phyloP scores from a whole-genome alignment of 1,284 basidiomycete species.

The Entoloma clypeatum region DNA sequence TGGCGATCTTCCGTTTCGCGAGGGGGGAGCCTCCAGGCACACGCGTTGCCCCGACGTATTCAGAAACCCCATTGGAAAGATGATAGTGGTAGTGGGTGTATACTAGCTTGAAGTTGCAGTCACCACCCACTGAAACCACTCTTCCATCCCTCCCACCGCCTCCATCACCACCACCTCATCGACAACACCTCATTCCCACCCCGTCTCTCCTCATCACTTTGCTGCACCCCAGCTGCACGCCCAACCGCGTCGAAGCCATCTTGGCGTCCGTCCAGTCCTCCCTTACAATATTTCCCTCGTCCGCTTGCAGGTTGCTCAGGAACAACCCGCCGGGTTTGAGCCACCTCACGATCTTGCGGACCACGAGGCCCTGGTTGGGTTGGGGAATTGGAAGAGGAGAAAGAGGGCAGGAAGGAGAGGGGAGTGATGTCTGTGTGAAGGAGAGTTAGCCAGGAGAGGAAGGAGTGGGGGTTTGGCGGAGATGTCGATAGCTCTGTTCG shows the following conservation, averaged over 20 bases:
- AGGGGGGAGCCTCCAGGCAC: no score
- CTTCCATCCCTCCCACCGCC: slow-evolving; percentile 19
- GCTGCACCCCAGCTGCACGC: slow-evolving; percentile 24
- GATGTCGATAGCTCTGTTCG: no score
- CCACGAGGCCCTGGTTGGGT: slow-evolving; percentile 24
- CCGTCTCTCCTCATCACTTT: slow-evolving; percentile 18
- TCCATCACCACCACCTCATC: slow-evolving; percentile 22
- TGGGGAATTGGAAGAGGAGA: slow-evolving; percentile 25
- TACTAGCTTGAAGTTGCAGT: no score
- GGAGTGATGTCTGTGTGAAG: slow-evolving; percentile 25
- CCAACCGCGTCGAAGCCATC: slow-evolving; percentile 24
- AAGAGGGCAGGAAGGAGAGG: slow-evolving; percentile 22
- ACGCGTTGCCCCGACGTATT: no score
- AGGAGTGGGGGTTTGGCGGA: no score
- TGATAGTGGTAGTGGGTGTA: no score
- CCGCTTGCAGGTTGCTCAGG: slow-evolving; percentile 19
- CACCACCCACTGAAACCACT: slow-evolving; percentile 27
- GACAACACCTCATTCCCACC: slow-evolving; percentile 15
- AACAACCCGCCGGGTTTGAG: slow-evolving; percentile 22
- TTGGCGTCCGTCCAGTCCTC: slow-evolving; percentile 24
- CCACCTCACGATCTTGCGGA: slow-evolving; percentile 23
- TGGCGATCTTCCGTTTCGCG: no score
- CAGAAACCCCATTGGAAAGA: no score
- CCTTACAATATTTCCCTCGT: slow-evolving; percentile 16
- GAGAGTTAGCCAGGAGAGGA: no score